Conservation (phyloP, 768 basidiomycete species). For the Mycena filopes region DNA sequence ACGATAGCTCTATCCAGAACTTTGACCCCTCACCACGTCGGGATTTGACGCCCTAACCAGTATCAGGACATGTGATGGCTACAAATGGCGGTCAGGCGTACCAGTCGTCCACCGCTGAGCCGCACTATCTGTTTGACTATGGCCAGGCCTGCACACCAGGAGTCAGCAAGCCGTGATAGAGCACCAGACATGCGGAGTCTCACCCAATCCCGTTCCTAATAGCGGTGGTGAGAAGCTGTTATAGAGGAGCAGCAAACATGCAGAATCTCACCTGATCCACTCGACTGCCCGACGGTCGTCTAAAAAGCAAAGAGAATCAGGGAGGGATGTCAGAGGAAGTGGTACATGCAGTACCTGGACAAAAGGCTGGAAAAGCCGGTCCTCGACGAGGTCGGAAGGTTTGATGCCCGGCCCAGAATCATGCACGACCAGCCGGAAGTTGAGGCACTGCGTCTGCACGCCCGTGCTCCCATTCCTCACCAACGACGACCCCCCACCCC, state of each 20-base stretch:
- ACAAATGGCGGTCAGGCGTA: neutral
- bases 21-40: slow-evolving; percentile 50
- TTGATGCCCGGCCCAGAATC: slow-evolving; percentile 36
- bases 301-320: slow-evolving; percentile 19
- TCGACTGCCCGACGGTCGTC: slow-evolving; percentile 51
- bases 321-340: slow-evolving; percentile 3
- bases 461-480: slow-evolving; percentile 10
- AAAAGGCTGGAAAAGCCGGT: slow-evolving; percentile 41
- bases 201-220: too few species aligned
- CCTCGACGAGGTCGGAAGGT: slow-evolving; percentile 38
- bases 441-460: slow-evolving; percentile 30
- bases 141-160: too few species aligned
- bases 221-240: too few species aligned
- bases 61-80: neutral
- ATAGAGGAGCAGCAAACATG: too few species aligned
- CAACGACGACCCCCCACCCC: neutral
- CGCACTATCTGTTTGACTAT: slow-evolving; percentile 56
- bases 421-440: slow-evolving; percentile 33
- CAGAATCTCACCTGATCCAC: slow-evolving; percentile 44
- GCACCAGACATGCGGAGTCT: too few species aligned
- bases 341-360: slow-evolving; percentile 29
- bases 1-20: slow-evolving; percentile 53
- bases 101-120: slow-evolving; percentile 52
- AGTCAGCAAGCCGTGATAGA: too few species aligned
- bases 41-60: slow-evolving; percentile 35